phyloP scores from a whole-genome alignment of 1,139 yeast genomes.

The Debaryomyces nepalensis region DNA sequence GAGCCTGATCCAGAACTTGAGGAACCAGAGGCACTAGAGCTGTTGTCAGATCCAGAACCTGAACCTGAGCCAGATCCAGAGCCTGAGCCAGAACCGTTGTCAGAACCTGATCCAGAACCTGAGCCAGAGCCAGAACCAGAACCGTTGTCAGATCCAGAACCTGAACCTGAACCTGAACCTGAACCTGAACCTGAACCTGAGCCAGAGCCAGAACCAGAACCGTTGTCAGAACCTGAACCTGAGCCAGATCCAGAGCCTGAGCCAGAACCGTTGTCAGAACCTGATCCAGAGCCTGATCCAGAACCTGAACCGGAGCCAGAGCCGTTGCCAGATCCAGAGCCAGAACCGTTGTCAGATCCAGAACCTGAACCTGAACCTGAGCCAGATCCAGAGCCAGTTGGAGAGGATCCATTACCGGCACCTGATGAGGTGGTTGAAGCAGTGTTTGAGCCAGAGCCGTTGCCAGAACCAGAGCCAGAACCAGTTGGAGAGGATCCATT shows the following conservation, averaged over 20 bases:
- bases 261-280: slow-evolving; percentile 3
- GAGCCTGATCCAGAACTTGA: background rate
- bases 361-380: slow-evolving; percentile 5
- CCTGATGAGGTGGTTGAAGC: slow-evolving; percentile 9
- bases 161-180: slow-evolving; percentile 1
- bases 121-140: slow-evolving; percentile 1
- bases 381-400: slow-evolving; percentile 7
- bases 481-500: no score
- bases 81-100: background rate
- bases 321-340: slow-evolving; percentile 1
- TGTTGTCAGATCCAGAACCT: background rate
- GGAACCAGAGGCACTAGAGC: background rate
- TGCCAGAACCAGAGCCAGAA: slow-evolving; percentile 3
- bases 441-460: slow-evolving; percentile 2
- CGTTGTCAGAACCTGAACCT: background rate
- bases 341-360: slow-evolving; percentile 3
- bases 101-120: background rate
- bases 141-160: background rate
- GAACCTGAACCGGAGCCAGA: slow-evolving; percentile 8
- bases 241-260: slow-evolving; percentile 4
- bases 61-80: slow-evolving; percentile 1
- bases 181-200: background rate
- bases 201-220: background rate
- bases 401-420: slow-evolving; percentile 2
- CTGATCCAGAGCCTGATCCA: slow-evolving; percentile 10